Percentiles rank a stretch among this genome's conserved stretches.
Conservation (phyloP, 805 yeast species). For the Cyberlindnera veronae region DNA sequence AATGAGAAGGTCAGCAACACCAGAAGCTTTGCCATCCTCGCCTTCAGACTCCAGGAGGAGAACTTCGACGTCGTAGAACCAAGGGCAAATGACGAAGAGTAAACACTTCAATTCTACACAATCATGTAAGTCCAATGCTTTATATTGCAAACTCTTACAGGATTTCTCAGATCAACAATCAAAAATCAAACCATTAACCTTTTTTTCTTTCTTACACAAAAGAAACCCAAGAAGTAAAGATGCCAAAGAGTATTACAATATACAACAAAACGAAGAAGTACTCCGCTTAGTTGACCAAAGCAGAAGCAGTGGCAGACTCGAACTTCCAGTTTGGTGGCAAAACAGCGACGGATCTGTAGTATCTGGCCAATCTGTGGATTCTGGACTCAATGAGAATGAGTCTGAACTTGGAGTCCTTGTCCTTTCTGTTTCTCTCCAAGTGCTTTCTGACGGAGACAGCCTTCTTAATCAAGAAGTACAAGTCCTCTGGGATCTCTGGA, state of each 20-base stretch:
- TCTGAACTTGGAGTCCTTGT: constrained; percentile 99
- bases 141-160: constrained; percentile 6
- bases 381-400: constrained; percentile 99
- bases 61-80: constrained; percentile 17
- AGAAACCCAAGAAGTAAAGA: constrained; percentile 3
- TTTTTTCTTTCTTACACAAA: constrained; percentile 1
- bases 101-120: background rate
- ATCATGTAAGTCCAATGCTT: background rate
- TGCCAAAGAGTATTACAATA: constrained; percentile 4
- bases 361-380: constrained; percentile 99
- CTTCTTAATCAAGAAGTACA: constrained; percentile 98
- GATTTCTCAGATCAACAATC: constrained; percentile 1
- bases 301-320: constrained; percentile 99
- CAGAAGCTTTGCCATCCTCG: constrained; percentile 17
- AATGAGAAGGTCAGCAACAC: constrained; percentile 6
- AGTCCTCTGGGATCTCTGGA: constrained; percentile 99
- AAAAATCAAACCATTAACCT: constrained; percentile 8
- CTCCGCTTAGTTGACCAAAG: constrained; percentile 88
- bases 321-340: constrained; percentile 99
- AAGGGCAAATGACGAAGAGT: constrained; percentile 12
- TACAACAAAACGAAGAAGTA: constrained; percentile 15
- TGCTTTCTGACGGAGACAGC: constrained; percentile 99
- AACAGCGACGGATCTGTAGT: constrained; percentile 99
- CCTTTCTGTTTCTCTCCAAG: constrained; percentile 99
- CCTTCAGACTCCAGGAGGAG: constrained; percentile 24